Evolutionary conservation across 306 rosid genomes (phyloP).

Genomic region (Pachyrhizus erosus): DNA sequence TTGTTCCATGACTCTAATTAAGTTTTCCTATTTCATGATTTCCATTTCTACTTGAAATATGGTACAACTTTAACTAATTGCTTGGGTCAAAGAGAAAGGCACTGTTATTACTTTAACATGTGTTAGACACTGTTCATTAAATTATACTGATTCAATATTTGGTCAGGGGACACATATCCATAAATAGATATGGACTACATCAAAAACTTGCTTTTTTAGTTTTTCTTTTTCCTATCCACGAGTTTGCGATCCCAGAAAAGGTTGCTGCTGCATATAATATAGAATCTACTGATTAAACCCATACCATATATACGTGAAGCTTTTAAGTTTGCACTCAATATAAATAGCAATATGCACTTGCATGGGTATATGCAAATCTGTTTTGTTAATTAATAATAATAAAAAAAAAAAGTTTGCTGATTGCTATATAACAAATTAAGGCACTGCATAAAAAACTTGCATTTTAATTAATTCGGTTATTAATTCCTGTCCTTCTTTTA

Average conservation of each 20-base stretch:
- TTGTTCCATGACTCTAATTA: neutral
- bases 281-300: neutral
- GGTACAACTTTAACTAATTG: neutral
- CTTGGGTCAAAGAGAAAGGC: neutral
- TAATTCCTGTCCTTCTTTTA: neutral
- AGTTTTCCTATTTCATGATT: neutral
- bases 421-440: neutral
- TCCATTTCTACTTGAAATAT: neutral
- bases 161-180: neutral
- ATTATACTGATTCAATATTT: neutral
- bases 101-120: neutral
- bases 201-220: no score
- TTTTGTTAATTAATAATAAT: no score
- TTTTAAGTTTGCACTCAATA: neutral
- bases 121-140: neutral
- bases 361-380: neutral
- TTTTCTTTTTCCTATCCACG: neutral
- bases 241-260: neutral
- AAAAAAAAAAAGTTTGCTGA: neutral
- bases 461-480: neutral
- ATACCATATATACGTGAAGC: neutral
- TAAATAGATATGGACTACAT: no score
- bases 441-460: neutral
- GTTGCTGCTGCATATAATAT: no score
- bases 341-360: no score